A percentile compares a stretch with the other conserved stretches of the same genome.
These are phyloP conservation scores for Zizania palustris DNA, from an alignment of 202 grass and related monocot genomes.

Conservation along the genomic window DNA sequence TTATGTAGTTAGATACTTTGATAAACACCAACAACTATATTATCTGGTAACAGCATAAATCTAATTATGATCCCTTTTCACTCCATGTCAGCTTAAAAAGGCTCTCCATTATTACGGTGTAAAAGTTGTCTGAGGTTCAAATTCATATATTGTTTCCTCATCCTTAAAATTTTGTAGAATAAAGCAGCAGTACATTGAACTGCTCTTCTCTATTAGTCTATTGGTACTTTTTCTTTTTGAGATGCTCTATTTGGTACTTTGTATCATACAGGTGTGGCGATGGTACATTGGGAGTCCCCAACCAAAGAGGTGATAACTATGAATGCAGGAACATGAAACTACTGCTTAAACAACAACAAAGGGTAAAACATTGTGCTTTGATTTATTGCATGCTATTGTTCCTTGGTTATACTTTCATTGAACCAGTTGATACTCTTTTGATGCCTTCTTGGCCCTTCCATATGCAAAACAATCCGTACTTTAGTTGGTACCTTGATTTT, in stretches of 20 bases:
- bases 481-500: neutral
- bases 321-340: slow-evolving; percentile 99
- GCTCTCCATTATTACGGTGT: neutral
- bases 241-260: slow-evolving; percentile 27
- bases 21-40: slow-evolving; percentile 14
- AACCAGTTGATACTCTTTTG: slow-evolving; percentile 2
- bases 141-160: slow-evolving; percentile 15
- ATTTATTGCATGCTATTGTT: slow-evolving; percentile 21
- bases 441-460: slow-evolving; percentile 17
- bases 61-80: slow-evolving; percentile 1
- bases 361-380: slow-evolving; percentile 57
- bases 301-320: slow-evolving; percentile 97
- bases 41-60: slow-evolving; percentile 2
- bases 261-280: slow-evolving; percentile 76
- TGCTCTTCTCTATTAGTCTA: slow-evolving; percentile 8
- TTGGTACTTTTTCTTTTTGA: no score
- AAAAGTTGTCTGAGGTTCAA: neutral
- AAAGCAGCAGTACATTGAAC: slow-evolving; percentile 11
- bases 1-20: neutral
- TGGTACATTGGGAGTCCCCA: slow-evolving; percentile 91
- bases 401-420: slow-evolving; percentile 31
- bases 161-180: slow-evolving; percentile 11
- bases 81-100: neutral
- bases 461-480: neutral
- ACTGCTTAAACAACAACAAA: slow-evolving; percentile 95